These are phyloP conservation scores for Leptosphaerulina australis DNA, from an alignment of 2,329 filamentous ascomycete species.

Conservation along the genomic window DNA sequence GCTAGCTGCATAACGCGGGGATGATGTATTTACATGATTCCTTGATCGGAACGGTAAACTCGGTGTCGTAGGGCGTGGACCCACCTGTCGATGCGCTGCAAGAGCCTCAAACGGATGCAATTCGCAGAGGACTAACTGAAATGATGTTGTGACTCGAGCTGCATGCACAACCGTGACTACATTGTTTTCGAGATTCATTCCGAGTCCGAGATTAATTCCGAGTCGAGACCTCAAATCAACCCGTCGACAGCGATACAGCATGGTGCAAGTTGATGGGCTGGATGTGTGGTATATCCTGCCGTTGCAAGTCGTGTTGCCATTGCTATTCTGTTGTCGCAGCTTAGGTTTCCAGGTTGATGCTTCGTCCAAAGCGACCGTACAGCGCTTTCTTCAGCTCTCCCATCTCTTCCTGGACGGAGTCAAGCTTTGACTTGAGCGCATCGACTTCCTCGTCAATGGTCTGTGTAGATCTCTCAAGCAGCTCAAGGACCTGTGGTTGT, in stretches of 20 bases:
- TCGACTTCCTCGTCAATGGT: slow-evolving; percentile 78
- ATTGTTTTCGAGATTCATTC: slow-evolving; percentile 2
- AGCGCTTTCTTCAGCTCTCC: slow-evolving; percentile 85
- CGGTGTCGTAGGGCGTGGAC: slow-evolving; percentile 13
- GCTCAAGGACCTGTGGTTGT: slow-evolving; percentile 82
- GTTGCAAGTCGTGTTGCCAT: not conserved
- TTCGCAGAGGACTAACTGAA: slow-evolving; percentile 1
- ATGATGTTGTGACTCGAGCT: slow-evolving; percentile 11
- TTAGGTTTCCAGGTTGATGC: slow-evolving; percentile 92
- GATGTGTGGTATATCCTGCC: not conserved
- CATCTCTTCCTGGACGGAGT: slow-evolving; percentile 82
- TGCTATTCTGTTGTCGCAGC: not conserved
- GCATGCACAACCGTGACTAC: not conserved
- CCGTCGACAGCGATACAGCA: not conserved
- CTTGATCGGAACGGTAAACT: slow-evolving; percentile 9
- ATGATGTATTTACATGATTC: slow-evolving; percentile 18
- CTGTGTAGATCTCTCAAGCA: slow-evolving; percentile 74
- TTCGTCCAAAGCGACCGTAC: slow-evolving; percentile 93
- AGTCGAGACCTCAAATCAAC: slow-evolving; percentile 1
- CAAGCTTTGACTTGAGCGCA: slow-evolving; percentile 76
- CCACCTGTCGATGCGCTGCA: slow-evolving; percentile 14
- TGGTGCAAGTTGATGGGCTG: not conserved
- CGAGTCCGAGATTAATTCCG: slow-evolving; percentile 17
- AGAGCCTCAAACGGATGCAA: slow-evolving; percentile 8
- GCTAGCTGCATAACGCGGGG: slow-evolving; percentile 20